phyloP scores from a whole-genome alignment of 352 stramenopile genomes.

The Phytophthora niederhauseri region DNA sequence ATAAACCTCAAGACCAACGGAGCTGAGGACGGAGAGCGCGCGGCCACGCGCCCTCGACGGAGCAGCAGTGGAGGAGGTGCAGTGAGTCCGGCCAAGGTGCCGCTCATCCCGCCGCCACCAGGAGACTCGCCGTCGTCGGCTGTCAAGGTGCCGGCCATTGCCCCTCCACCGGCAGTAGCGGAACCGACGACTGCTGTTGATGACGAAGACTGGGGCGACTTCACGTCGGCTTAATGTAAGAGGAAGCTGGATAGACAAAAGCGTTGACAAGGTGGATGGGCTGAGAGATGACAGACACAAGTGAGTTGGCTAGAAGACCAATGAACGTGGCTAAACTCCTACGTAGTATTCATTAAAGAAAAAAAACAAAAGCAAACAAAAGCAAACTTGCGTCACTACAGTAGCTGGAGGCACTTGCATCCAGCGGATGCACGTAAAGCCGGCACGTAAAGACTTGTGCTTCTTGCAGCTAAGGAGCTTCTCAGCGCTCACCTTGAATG shows the following conservation, averaged over 20 bases:
- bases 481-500: too few species aligned
- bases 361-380: too few species aligned
- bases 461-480: too few species aligned
- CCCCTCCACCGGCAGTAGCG: slow-evolving; percentile 28
- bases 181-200: slow-evolving; percentile 34
- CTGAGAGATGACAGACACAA: too few species aligned
- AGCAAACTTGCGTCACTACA: too few species aligned
- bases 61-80: slow-evolving; percentile 38
- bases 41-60: slow-evolving; percentile 21
- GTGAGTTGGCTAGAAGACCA: too few species aligned
- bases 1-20: slow-evolving; percentile 75
- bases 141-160: slow-evolving; percentile 25
- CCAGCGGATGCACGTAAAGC: too few species aligned
- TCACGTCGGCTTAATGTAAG: slow-evolving; percentile 65
- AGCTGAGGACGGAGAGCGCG: slow-evolving; percentile 33
- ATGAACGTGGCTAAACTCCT: too few species aligned
- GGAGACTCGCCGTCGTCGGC: slow-evolving; percentile 29
- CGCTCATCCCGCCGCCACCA: slow-evolving; percentile 63
- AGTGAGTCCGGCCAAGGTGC: slow-evolving; percentile 48
- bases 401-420: too few species aligned
- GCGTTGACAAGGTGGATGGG: not conserved
- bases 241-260: not conserved
- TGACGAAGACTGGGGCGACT: slow-evolving; percentile 86
- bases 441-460: too few species aligned
- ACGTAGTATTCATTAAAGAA: too few species aligned